These are phyloP conservation scores for Niveomyces coronatus DNA, from an alignment of 2,329 filamentous ascomycete genomes.

Conservation along the genomic window DNA sequence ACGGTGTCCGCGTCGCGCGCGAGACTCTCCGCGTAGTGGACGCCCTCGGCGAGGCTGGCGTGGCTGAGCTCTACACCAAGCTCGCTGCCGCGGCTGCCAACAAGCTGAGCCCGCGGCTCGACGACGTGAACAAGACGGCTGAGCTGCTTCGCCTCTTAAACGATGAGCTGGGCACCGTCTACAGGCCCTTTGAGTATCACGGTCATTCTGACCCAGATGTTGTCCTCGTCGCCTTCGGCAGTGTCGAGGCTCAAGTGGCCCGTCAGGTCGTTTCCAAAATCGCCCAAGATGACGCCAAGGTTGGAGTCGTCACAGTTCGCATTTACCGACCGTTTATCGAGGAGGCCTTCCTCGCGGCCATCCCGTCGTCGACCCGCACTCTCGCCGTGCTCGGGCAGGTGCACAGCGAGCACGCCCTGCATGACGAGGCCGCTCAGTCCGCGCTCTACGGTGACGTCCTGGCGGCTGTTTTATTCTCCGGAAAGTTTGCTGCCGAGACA, in stretches of 20 bases:
- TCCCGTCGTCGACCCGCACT: conserved; percentile 65
- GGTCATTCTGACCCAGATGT: conserved; percentile 71
- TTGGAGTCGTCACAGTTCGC: conserved; percentile 84
- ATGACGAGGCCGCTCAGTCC: conserved; percentile 35
- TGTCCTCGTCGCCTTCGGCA: conserved; percentile 87
- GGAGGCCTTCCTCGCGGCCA: conserved; percentile 75
- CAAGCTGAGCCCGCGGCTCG: conserved; percentile 59
- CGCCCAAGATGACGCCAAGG: conserved; percentile 60
- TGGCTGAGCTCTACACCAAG: conserved; percentile 59
- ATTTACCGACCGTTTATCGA: conserved; percentile 94
- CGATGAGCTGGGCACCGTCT: conserved; percentile 84
- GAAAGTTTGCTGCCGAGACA: conserved; percentile 51
- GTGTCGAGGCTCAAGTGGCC: conserved; percentile 76
- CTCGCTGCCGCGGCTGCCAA: conserved; percentile 51
- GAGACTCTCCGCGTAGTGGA: conserved; percentile 78
- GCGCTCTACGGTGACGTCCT: conserved; percentile 85
- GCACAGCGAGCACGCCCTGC: conserved; percentile 48
- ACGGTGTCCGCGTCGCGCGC: conserved; percentile 71
- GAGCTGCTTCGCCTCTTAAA: conserved; percentile 69
- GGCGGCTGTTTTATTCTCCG: conserved; percentile 70
- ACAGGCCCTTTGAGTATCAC: conserved; percentile 87
- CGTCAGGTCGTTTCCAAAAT: conserved; percentile 70
- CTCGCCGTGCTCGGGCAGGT: conserved; percentile 89
- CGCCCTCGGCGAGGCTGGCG: conserved; percentile 60
- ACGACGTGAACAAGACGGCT: conserved; percentile 60